A percentile compares a stretch with the other conserved stretches of the same genome.
Conservation (phyloP, 805 yeast genomes). For the Lipomyces mesembrius region DNA sequence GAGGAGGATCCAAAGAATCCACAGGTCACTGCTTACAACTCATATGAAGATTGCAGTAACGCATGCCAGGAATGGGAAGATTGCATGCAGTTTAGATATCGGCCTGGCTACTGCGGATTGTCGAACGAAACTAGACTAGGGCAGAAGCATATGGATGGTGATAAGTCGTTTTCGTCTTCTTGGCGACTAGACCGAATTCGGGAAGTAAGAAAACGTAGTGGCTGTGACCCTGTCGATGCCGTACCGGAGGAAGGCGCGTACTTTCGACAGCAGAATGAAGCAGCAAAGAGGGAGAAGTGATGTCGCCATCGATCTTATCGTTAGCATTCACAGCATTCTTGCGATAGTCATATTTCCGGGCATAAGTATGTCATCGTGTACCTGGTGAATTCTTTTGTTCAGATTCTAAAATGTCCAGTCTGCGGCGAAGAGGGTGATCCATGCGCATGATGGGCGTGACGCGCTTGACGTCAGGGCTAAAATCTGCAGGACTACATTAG, state of each 20-base stretch:
- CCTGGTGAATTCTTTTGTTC: too few species aligned
- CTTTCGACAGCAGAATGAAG: neutral
- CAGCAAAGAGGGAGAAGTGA: too few species aligned
- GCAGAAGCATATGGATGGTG: slow-evolving; percentile 14
- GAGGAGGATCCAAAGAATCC: slow-evolving; percentile 7
- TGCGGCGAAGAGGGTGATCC: too few species aligned
- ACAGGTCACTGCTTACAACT: slow-evolving; percentile 13
- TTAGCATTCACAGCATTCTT: too few species aligned
- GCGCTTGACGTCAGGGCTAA: too few species aligned
- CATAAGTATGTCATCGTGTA: too few species aligned
- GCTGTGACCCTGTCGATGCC: slow-evolving; percentile 39
- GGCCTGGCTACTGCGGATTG: slow-evolving; percentile 18
- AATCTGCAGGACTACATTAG: too few species aligned
- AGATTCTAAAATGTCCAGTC: too few species aligned
- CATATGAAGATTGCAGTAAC: slow-evolving; percentile 23
- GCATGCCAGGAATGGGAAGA: slow-evolving; percentile 36
- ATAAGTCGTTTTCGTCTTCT: slow-evolving; percentile 40
- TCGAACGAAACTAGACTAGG: slow-evolving; percentile 24
- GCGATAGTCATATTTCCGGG: too few species aligned
- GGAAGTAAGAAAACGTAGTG: slow-evolving; percentile 32
- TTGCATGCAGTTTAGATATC: slow-evolving; percentile 19
- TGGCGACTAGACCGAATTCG: slow-evolving; percentile 46
- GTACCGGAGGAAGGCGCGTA: slow-evolving; percentile 15
- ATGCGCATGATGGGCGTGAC: too few species aligned
- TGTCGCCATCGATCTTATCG: too few species aligned